These are phyloP conservation scores for Eragrostis tef DNA, from an alignment of 202 grass and related monocot genomes.

Conservation along the genomic window DNA sequence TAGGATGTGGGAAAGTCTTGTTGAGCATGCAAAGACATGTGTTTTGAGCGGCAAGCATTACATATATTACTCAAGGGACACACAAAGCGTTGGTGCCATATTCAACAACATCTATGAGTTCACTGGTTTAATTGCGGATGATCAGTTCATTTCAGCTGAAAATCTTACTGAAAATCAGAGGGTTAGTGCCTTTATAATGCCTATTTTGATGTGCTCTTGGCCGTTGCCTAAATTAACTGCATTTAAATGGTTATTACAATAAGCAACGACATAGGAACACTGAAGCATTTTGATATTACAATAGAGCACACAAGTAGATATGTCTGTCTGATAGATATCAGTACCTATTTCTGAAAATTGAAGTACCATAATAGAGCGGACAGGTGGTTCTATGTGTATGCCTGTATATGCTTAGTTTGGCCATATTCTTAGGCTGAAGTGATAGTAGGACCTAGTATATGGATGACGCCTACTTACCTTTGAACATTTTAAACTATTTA, in stretches of 20 bases:
- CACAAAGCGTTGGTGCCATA: slow-evolving; percentile 58
- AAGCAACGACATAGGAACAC: not conserved
- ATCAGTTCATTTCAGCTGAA: slow-evolving; percentile 67
- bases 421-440: not conserved
- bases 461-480: not conserved
- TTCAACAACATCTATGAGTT: slow-evolving; percentile 84
- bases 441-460: not conserved
- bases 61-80: slow-evolving; percentile 65
- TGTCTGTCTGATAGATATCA: not conserved
- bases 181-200: slow-evolving; percentile 52
- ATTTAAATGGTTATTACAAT: not conserved
- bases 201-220: slow-evolving; percentile 1
- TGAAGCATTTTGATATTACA: not conserved
- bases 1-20: slow-evolving; percentile 77
- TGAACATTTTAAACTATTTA: not conserved
- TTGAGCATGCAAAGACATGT: slow-evolving; percentile 78
- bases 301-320: not conserved
- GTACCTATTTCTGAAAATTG: slow-evolving; percentile 13
- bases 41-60: slow-evolving; percentile 75
- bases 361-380: not conserved
- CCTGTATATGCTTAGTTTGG: not conserved
- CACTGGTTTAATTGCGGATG: slow-evolving; percentile 65
- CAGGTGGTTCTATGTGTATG: not conserved
- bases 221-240: not conserved
- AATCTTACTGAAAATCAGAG: slow-evolving; percentile 67